Evolutionary conservation across 176 grass and related monocot genomes (phyloP), one percentile per base, ranked within the genome.

Genomic region (Bonia amplexicaulis): DNA sequence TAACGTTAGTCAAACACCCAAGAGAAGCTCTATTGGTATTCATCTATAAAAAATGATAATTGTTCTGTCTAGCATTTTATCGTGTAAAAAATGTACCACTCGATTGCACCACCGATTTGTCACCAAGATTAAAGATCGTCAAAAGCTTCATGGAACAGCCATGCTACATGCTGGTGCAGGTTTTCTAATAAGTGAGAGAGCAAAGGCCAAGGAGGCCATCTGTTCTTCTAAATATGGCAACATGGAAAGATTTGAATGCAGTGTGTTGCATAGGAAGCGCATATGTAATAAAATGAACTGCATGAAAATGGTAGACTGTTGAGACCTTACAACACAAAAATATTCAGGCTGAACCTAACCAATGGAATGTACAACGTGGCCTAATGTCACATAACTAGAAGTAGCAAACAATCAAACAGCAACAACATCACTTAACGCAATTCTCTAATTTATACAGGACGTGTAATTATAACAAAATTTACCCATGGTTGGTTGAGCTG

Each of bases 1-100:
- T 77, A 71, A 82, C 41, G 26, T 61, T 33, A 87, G 70, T 48
- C 35, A 81, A 82, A 65, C 58, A 79, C 7, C 60, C 13, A 80
- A 81, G 59, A 52, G 64, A 22, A 82, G 22, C 62, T 54, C 8
- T 66, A 73, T n/a, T 16, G 9, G 46, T 42, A 84, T 66, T 85
- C 37, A 69, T 58, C 26, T 66, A 66, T 29, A 66, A 16, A 66
- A 79, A 35, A 35, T 23, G 8, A 42, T 58, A 10, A 79, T 14
- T 14, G 20, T 76, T 67, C n/a, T 6, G 29, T 77, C n/a, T 12
- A 39, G 12, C 20, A 47, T 85, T 73, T 80, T 53, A 74, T 89
- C 20, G 45, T 49, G 40, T 5, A 46, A 83, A 74, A 74, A 19
- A 39, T 25, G 25, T 39, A 63, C 25, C 41, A 37, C 31, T 52